Percentiles rank a stretch among this genome's conserved stretches.
These are phyloP conservation scores for Camellia lanceoleosa DNA, from an alignment of 148 eudicot species.

Conservation along the genomic window DNA sequence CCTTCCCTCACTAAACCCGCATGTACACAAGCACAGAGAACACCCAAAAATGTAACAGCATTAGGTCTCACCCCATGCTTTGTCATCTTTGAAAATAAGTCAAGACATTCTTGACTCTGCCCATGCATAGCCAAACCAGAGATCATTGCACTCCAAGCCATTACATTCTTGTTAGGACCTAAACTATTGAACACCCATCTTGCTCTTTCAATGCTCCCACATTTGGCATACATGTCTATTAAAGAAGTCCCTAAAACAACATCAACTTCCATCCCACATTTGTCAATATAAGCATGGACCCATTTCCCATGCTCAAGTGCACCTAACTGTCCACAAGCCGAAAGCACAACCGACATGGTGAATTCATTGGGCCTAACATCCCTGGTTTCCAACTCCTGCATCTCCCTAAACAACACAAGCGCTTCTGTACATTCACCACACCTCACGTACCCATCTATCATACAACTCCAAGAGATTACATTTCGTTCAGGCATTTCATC, in stretches of 20 bases:
- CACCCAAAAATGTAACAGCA: constrained; percentile 29
- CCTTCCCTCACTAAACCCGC: constrained; percentile 32
- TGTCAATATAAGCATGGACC: constrained; percentile 32
- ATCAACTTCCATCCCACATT: constrained; percentile 24
- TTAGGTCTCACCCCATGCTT: constrained; percentile 28
- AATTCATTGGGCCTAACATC: constrained; percentile 26
- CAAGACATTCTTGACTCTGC: constrained; percentile 21
- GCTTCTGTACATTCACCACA: constrained; percentile 28
- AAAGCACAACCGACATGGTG: constrained; percentile 33
- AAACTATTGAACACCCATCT: constrained; percentile 25
- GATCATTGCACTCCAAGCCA: constrained; percentile 38
- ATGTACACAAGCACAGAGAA: constrained; percentile 38
- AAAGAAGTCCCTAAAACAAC: constrained; percentile 33
- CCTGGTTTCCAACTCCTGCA: constrained; percentile 16
- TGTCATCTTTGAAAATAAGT: constrained; percentile 22
- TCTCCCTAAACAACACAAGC: constrained; percentile 26
- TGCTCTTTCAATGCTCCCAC: constrained; percentile 39
- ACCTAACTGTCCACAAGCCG: constrained; percentile 31
- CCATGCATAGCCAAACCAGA: constrained; percentile 41
- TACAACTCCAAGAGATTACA: constrained; percentile 42
- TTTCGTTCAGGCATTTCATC: constrained; percentile 32
- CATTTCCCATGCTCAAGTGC: constrained; percentile 37
- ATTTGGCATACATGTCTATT: constrained; percentile 38
- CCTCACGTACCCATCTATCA: constrained; percentile 33
- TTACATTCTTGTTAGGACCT: constrained; percentile 30